Evolutionary conservation across 306 rosid species (phyloP), one percentile per base, ranked within the genome.

Genomic region (Vigna nakashimae): DNA sequence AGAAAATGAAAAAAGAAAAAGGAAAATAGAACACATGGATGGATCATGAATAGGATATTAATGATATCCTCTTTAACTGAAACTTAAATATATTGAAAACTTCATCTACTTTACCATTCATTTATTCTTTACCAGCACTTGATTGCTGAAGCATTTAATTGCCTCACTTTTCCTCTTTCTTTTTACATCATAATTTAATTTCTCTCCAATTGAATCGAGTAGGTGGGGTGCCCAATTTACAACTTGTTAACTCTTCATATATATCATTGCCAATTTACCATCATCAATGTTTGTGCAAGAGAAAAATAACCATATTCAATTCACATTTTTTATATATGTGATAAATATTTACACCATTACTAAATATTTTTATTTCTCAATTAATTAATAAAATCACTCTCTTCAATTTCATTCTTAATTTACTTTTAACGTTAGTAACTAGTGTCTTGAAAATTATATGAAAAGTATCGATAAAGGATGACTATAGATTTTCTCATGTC

Each of bases 131-230:
- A 73, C 67, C 56, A 55, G 70, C 79, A 55, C 75, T 56, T 66
- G 79, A 53, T 77, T 73, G 83, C 69, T 73, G 18, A 65, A 55
- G 75, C 79, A 73, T 80, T 80, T 62, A 70, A 42, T 82, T 82
- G 74, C 7, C 20, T 53, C 59, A 75, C 55, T 48, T 80, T 51
- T 13, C 6, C 40, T 48, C 36, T 42, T 38, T 24, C 55, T 32
- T 60, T 51, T 76, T 82, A 42, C 34, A 26, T 22, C 43, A 32
- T 67, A 43, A 78, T 69, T 69, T 77, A 43, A 78, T 69, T 69
- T 45, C 16, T 69, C 28, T 48, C 18, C 63, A 22, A 76, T 65
- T 62, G 70, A 70, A 63, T 76, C 56, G 43, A 71, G 81, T 51
- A 55, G 70, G 63, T 50, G 60, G 70, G 69, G 45, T 58, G 69